Evolutionary conservation across 2,329 filamentous ascomycete genomes (phyloP), one percentile per base, ranked within the genome.

Genomic region (Rhinocladiella similis): DNA sequence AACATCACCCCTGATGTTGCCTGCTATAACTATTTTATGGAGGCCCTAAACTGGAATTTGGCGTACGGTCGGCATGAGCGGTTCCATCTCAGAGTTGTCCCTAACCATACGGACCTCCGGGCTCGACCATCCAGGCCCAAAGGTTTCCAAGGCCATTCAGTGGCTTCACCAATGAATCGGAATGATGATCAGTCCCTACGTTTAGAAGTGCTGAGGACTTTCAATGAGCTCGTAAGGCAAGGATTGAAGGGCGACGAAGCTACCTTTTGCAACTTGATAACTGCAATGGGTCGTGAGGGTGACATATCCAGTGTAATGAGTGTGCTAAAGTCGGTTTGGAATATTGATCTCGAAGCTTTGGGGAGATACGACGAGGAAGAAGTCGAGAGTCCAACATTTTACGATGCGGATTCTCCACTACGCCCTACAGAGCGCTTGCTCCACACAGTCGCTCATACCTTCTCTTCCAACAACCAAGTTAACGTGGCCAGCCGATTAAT

Each of bases 401-500:
- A 82, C 42, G 67, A 74, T 1, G 65, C 63, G 0, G 74, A 77
- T 25, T 86, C 82, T 1, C 79, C 82, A 6, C 69, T 87, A 29
- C 74, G 77, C 49, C 89, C 90, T 1, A 83, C 81, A 0, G 60
- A 69, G 6, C 73, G 75, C 1, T 75, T 92, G 0, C 76, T 93
- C 19, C 76, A 82, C 53, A 81, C 86, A 7, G 73, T 92, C n/a
- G 86, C 87, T 5, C 85, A 90, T 66, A 76, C 79, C 1, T 89
- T 87, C 60, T 82, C 87, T n/a, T 80, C 78, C 59, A 89, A 87
- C 70, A 85, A 82, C 47, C 78, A 86, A 53, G 76, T 91, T 3
- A 68, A 77, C 1, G 75, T 78, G 1, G 88, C 83, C 12, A 66
- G 87, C 22, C 77, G 81, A 39, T 66, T 88, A 0, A 72, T 91